phyloP scores from a whole-genome alignment of 2,329 filamentous ascomycete species.

The Penicillium palitans region DNA sequence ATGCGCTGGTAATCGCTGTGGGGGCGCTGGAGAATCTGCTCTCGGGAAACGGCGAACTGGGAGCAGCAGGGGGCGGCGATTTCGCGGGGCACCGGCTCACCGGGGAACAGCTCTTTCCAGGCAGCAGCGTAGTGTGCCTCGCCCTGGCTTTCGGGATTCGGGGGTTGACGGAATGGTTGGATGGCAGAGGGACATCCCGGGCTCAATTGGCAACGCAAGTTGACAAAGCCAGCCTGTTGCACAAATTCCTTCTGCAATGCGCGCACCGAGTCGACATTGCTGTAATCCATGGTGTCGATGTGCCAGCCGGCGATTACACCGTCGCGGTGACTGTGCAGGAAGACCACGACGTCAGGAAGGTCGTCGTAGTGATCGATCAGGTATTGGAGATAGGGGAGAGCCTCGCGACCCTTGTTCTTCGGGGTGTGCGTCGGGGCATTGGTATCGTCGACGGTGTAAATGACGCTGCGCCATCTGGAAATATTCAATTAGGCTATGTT shows the following conservation, averaged over 20 bases:
- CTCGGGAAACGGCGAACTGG: conserved; percentile 61
- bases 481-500: not conserved
- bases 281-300: conserved; percentile 58
- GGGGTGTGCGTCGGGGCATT: conserved; percentile 34
- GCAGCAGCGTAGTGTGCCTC: conserved; percentile 35
- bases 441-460: conserved; percentile 46
- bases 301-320: conserved; percentile 52
- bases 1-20: conserved; percentile 55
- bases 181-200: conserved; percentile 38
- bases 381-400: conserved; percentile 49
- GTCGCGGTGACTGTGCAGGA: conserved; percentile 58
- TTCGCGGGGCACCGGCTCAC: conserved; percentile 44
- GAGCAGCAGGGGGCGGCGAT: conserved; percentile 61
- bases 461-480: conserved; percentile 47
- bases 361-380: conserved; percentile 49
- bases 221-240: conserved; percentile 56
- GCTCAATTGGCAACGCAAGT: conserved; percentile 53
- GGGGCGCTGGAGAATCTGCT: conserved; percentile 51
- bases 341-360: conserved; percentile 54
- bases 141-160: conserved; percentile 25
- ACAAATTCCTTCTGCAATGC: conserved; percentile 53
- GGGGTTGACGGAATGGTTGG: conserved; percentile 25
- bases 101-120: conserved; percentile 26
- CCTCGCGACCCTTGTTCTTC: conserved; percentile 48
- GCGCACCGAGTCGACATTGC: conserved; percentile 54